phyloP scores from a whole-genome alignment of 306 rosid genomes.

The Ochetophila trinervis region DNA sequence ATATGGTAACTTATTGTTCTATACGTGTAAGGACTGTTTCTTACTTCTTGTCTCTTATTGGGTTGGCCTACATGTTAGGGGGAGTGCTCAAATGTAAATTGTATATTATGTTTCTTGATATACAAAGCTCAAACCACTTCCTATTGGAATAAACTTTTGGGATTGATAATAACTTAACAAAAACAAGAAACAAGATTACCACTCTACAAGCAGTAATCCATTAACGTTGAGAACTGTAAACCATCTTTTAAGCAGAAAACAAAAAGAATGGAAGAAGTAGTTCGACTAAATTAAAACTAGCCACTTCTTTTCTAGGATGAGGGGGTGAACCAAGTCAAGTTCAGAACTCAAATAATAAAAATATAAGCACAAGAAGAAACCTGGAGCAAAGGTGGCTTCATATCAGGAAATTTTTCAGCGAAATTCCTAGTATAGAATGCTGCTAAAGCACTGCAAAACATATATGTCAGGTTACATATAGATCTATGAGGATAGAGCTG shows the following conservation, averaged over 20 bases:
- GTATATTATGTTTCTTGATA: too few relatives aligned
- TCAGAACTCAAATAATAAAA: slow-evolving; percentile 16
- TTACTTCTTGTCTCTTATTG: too few relatives aligned
- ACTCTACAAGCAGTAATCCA: too few relatives aligned
- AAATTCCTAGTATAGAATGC: slow-evolving; percentile 93
- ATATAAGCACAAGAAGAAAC: slow-evolving; percentile 41
- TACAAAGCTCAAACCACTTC: too few relatives aligned
- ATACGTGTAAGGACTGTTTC: too few relatives aligned
- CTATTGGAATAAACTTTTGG: too few relatives aligned
- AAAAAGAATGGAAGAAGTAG: not conserved
- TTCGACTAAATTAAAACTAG: not conserved
- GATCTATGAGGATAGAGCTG: not conserved
- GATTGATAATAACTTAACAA: too few relatives aligned
- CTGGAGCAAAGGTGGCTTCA: slow-evolving; percentile 90
- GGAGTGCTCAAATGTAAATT: too few relatives aligned
- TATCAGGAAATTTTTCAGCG: slow-evolving; percentile 69
- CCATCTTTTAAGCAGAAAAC: too few relatives aligned
- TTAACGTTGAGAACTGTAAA: too few relatives aligned
- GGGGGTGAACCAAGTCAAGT: not conserved
- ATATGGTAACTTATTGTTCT: too few relatives aligned
- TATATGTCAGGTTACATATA: slow-evolving; percentile 14
- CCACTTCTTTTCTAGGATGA: not conserved
- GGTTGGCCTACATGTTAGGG: too few relatives aligned
- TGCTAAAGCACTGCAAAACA: slow-evolving; percentile 81
- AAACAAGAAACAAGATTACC: not conserved